Base-by-base conservation (phyloP, 1,139 yeast species). In the Protomyces inouyei region DNA sequence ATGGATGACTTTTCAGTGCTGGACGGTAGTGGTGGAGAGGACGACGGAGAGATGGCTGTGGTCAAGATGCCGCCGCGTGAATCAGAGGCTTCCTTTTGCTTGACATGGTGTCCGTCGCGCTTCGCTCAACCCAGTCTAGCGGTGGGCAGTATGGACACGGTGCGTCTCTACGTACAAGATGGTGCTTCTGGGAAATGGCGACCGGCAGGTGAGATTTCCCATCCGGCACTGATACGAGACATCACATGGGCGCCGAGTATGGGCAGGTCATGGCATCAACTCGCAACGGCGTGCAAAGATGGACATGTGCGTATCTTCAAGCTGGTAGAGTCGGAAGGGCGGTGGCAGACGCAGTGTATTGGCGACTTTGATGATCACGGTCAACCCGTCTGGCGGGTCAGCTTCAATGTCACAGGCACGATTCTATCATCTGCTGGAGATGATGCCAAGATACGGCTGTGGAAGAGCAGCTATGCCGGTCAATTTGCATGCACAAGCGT, bases 281-380 rank as follows among this genome's bases (percentile, higher is more conserved):
- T 93, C 55, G 98, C 98, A 0, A 92, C 98, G 0, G 98, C 96
- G 2, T 90, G 96, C 73, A 91, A 91, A 74, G 98, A 93, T 74
- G 98, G 98, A 0, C 85, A 80, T 72, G 92, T 93, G 21, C 82
- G 98, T 64, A 87, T 93, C 2, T 92, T 87, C 79, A 88, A 87
- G 74, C 80, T 91, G 2, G 80, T 81, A 57, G 69, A 65, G 32
- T 35, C 53, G 18, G 35, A 3, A 3, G 52, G 12, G 32, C 37
- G 18, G 16, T 67, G 68, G 60, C 23, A 36, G 3, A 80, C 85
- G 4, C 84, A 82, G 68, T 74, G 83, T 40, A 70, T 85, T 35
- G 81, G 84, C 56, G 82, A 82, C 67, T 84, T 85, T 66, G 85
- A 82, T 69, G 96, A 89, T 72, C 97, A 90, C 73, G 82, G 84